phyloP scores from a whole-genome alignment of 352 stramenopile species.

The Phytophthora litchii region DNA sequence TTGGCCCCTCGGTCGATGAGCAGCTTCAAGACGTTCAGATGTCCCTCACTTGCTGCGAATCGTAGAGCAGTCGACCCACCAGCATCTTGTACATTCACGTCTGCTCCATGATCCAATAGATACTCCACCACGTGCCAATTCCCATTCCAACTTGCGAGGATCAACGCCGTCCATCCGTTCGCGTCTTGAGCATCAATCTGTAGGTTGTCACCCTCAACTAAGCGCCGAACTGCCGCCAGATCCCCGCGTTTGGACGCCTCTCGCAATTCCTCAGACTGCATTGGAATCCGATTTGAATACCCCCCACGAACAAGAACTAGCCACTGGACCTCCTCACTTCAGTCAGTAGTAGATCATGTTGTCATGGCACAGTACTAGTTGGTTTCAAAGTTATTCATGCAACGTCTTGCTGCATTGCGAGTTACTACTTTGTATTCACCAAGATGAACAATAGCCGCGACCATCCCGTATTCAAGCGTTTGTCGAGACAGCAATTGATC shows the following conservation, averaged over 20 bases:
- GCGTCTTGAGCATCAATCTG: neutral
- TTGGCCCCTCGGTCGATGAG: neutral
- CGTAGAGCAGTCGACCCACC: conserved; percentile 1
- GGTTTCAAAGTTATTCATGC: neutral
- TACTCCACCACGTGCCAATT: neutral
- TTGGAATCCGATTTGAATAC: neutral
- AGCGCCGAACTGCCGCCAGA: neutral
- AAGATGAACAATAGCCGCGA: conserved; percentile 39
- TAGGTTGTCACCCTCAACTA: neutral
- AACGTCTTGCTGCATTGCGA: neutral
- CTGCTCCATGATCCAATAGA: conserved; percentile 2
- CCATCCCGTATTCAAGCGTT: conserved; percentile 60
- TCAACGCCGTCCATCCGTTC: conserved; percentile 3
- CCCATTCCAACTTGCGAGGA: neutral
- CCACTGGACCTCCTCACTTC: neutral
- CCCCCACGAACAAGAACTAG: neutral
- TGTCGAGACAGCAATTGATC: conserved; percentile 57
- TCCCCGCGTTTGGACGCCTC: neutral
- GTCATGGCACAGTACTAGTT: neutral
- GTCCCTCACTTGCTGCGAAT: conserved; percentile 4
- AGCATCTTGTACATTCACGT: neutral
- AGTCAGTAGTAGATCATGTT: neutral
- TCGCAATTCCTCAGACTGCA: neutral
- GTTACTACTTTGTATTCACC: neutral
- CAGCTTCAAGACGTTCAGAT: neutral